Evolutionary conservation across 257 asterid species (phyloP).

Genomic region (Capsicum baccatum): DNA sequence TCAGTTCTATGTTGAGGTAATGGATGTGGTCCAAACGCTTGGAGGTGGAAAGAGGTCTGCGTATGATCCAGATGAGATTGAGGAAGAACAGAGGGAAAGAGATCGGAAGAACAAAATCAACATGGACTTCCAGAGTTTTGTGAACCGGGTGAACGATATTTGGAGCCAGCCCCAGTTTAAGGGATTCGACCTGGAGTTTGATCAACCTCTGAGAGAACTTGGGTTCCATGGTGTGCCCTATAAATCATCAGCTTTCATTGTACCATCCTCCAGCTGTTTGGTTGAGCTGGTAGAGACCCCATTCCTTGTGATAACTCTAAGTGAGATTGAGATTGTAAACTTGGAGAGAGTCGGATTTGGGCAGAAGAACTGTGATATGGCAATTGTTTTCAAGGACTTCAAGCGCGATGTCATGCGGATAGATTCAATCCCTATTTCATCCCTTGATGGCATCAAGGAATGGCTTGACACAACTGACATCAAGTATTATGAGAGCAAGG

Average conservation of each 20-base stretch:
- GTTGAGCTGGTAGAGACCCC: constrained; percentile 42
- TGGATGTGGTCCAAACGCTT: constrained; percentile 42
- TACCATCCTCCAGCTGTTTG: constrained; percentile 41
- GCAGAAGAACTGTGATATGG: constrained; percentile 44
- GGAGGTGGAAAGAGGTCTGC: constrained; percentile 45
- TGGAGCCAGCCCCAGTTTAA: constrained; percentile 45
- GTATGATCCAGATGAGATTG: constrained; percentile 44
- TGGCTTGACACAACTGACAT: constrained; percentile 44
- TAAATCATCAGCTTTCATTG: constrained; percentile 39
- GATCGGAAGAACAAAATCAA: constrained; percentile 39
- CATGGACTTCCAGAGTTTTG: constrained; percentile 40
- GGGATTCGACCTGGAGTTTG: constrained; percentile 41
- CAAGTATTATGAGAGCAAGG: constrained; percentile 44
- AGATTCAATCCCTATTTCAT: constrained; percentile 37
- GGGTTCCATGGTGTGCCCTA: constrained; percentile 47
- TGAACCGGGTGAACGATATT: constrained; percentile 39
- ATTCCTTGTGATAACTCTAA: constrained; percentile 36
- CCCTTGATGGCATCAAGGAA: constrained; percentile 43
- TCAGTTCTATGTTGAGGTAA: constrained; percentile 46
- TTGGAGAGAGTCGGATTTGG: constrained; percentile 43
- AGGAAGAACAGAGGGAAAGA: constrained; percentile 43
- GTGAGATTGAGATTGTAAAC: constrained; percentile 45
- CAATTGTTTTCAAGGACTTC: constrained; percentile 44
- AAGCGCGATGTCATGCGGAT: constrained; percentile 42
- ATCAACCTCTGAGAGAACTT: constrained; percentile 42